phyloP scores from a whole-genome alignment of 2,329 filamentous ascomycete genomes.

The Pestalotiopsis sp. region DNA sequence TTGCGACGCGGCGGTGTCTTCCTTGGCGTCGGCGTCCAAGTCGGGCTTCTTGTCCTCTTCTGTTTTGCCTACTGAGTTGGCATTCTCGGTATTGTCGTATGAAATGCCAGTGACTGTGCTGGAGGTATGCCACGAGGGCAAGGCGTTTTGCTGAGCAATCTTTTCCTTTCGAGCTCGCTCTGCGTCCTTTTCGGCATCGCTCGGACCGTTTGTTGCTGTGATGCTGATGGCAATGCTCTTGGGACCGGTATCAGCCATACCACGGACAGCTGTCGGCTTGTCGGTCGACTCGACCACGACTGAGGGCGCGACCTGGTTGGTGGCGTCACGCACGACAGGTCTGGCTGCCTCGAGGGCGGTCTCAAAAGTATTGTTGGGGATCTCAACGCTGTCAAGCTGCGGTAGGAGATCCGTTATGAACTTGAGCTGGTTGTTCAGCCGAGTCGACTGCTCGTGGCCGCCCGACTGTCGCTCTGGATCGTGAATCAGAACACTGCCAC shows the following conservation, averaged over 20 bases:
- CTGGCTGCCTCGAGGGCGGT: constrained; percentile 63
- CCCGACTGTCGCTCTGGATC: constrained; percentile 68
- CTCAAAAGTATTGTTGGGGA: constrained; percentile 76
- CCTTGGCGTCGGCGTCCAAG: constrained; percentile 51
- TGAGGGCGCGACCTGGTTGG: constrained; percentile 63
- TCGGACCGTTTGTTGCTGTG: constrained; percentile 63
- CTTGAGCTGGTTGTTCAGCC: constrained; percentile 76
- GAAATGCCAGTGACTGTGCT: constrained; percentile 67
- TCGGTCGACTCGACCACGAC: constrained; percentile 54
- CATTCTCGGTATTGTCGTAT: constrained; percentile 38
- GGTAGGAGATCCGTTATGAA: constrained; percentile 76
- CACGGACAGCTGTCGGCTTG: constrained; percentile 68
- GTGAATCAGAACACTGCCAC: constrained; percentile 63
- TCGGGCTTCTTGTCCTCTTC: constrained; percentile 38
- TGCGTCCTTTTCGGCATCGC: constrained; percentile 65
- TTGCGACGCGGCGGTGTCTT: constrained; percentile 61
- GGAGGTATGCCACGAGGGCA: constrained; percentile 71
- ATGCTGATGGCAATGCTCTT: constrained; percentile 71
- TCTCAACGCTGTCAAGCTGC: constrained; percentile 71
- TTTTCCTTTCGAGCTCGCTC: constrained; percentile 66
- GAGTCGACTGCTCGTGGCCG: constrained; percentile 71
- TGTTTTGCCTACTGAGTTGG: constrained; percentile 30
- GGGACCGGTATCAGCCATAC: constrained; percentile 64
- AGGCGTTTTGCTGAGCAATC: constrained; percentile 65
- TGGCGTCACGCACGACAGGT: constrained; percentile 66